phyloP scores from a whole-genome alignment of 345 rosid species.

The Lepidium sativum region DNA sequence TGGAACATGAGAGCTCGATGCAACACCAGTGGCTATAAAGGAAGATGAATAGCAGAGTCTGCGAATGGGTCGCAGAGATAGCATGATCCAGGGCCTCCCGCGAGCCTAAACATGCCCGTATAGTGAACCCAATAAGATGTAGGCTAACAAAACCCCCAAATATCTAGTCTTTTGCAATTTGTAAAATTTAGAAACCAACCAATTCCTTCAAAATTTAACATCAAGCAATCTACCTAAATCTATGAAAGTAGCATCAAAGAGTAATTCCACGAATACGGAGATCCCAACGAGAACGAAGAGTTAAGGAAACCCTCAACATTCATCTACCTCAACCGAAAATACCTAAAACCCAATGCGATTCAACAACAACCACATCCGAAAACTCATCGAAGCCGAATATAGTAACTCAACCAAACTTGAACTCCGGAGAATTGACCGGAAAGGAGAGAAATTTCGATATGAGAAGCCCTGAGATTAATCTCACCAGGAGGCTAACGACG shows the following conservation, averaged over 20 bases:
- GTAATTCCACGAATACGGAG: not conserved
- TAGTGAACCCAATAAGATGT: conserved; percentile 6
- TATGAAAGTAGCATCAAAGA: not conserved
- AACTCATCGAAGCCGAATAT: not conserved
- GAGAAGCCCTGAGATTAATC: conserved; percentile 13
- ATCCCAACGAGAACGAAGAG: not conserved
- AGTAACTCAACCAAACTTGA: not conserved
- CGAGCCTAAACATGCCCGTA: conserved; percentile 40
- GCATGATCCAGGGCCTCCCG: conserved; percentile 47
- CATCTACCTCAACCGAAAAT: conserved; percentile 9
- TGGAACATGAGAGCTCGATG: conserved; percentile 16
- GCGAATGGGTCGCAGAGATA: conserved; percentile 47
- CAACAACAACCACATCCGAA: not conserved
- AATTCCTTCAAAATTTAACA: not conserved
- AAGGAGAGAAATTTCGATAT: conserved; percentile 13
- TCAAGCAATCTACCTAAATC: not conserved
- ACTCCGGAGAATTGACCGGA: conserved; percentile 2
- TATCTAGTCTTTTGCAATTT: not conserved
- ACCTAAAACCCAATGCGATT: conserved; percentile 14
- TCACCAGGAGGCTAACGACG: conserved; percentile 20
- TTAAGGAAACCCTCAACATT: not conserved
- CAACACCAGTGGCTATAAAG: conserved; percentile 14
- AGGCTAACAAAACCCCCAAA: not conserved
- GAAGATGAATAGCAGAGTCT: conserved; percentile 40
- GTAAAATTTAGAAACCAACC: conserved; percentile 9